Evolutionary conservation across 2,329 filamentous ascomycete genomes (phyloP).

Genomic region (Pseudogymnoascus sp.): DNA sequence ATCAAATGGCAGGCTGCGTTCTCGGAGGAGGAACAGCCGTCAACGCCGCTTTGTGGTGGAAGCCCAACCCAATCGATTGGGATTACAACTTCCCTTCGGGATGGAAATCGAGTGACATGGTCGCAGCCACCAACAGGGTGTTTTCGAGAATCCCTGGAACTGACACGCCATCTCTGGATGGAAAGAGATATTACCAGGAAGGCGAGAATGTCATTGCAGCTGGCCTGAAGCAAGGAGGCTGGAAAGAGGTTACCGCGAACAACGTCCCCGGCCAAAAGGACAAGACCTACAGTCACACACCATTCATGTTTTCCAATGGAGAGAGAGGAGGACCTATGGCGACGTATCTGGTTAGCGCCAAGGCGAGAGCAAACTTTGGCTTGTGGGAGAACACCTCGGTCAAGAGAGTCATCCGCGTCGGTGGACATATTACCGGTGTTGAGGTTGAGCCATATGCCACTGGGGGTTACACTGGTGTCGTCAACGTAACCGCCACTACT

Average conservation of each 20-base stretch:
- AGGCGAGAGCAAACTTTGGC: conserved; percentile 53
- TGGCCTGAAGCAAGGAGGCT: conserved; percentile 41
- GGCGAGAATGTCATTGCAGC: conserved; percentile 54
- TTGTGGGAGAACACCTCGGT: conserved; percentile 58
- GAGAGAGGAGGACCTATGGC: conserved; percentile 61
- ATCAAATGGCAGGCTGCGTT: conserved; percentile 63
- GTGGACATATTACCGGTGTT: conserved; percentile 55
- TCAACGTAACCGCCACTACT: conserved; percentile 33
- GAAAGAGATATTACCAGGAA: conserved; percentile 55
- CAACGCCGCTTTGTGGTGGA: conserved; percentile 61
- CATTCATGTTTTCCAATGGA: conserved; percentile 57
- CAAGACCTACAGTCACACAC: conserved; percentile 52
- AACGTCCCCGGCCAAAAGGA: conserved; percentile 55
- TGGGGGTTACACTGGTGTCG: conserved; percentile 49
- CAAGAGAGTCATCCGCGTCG: conserved; percentile 54
- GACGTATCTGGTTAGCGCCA: conserved; percentile 59
- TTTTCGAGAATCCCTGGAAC: conserved; percentile 65
- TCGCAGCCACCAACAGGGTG: conserved; percentile 48
- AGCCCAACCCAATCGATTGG: conserved; percentile 56
- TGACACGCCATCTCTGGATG: conserved; percentile 55
- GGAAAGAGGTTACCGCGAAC: conserved; percentile 36
- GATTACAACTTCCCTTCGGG: conserved; percentile 60
- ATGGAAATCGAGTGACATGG: conserved; percentile 60
- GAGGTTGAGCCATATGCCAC: conserved; percentile 51
- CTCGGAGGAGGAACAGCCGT: conserved; percentile 49